Conservation (phyloP, 371 early-diverging fungal species). For the Mucor mucedo region DNA sequence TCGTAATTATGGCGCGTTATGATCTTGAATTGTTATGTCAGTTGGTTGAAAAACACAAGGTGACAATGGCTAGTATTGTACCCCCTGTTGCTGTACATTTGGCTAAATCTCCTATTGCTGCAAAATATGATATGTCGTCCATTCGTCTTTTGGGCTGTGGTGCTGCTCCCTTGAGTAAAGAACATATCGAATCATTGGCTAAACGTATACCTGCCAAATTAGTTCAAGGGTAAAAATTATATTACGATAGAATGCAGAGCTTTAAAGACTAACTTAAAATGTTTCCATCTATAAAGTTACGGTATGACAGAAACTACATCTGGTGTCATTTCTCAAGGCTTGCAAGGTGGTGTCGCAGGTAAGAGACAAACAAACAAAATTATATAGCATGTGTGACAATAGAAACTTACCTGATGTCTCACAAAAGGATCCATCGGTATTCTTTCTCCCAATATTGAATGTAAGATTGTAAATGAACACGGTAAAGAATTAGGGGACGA, state of each 20-base stretch:
- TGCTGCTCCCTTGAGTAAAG: conserved; percentile 82
- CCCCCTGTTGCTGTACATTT: conserved; percentile 73
- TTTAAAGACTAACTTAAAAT: neutral
- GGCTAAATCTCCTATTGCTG: conserved; percentile 69
- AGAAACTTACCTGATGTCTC: neutral
- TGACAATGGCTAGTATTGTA: conserved; percentile 74
- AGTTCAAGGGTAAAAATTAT: conserved; percentile 60
- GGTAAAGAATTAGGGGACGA: conserved; percentile 61
- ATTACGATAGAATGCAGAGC: neutral
- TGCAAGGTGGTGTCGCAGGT: conserved; percentile 29
- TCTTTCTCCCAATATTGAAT: conserved; percentile 70
- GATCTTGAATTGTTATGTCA: conserved; percentile 62
- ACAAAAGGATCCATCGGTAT: conserved; percentile 69
- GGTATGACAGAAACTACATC: conserved; percentile 79
- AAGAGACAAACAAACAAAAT: conserved; percentile 1
- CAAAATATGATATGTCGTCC: conserved; percentile 68
- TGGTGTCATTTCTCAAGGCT: conserved; percentile 39
- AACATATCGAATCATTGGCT: conserved; percentile 58
- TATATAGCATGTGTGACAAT: neutral
- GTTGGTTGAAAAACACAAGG: conserved; percentile 61
- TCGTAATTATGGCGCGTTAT: conserved; percentile 71
- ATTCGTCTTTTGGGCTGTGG: conserved; percentile 70
- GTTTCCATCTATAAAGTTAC: conserved; percentile 41
- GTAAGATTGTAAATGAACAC: conserved; percentile 68
- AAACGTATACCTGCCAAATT: conserved; percentile 59